Percentiles rank a stretch among this genome's conserved stretches.
phyloP scores from a whole-genome alignment of 139 green algal species.

The Chlorella ohadii region DNA sequence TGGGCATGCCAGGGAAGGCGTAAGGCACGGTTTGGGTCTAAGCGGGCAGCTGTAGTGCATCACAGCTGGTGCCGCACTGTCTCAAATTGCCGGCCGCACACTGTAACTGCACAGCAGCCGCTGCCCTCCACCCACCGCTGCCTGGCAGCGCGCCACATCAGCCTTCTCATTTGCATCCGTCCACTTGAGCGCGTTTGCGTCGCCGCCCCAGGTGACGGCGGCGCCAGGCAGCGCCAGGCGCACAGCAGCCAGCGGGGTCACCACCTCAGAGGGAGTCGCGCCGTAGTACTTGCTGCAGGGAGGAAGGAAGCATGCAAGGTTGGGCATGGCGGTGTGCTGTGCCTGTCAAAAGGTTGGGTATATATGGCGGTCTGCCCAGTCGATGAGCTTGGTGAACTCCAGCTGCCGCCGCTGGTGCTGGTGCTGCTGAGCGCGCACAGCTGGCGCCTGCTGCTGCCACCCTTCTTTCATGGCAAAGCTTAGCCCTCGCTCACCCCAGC shows the following conservation, averaged over 20 bases:
- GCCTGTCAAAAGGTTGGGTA: no score
- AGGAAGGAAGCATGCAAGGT: not conserved
- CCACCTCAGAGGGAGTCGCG: not conserved
- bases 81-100: no score
- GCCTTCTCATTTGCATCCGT: not conserved
- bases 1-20: no score
- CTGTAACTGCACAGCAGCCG: no score
- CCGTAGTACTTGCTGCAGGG: not conserved
- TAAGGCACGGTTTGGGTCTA: no score
- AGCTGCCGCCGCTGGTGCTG: no score
- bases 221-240: not conserved
- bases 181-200: not conserved
- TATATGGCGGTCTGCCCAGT: no score
- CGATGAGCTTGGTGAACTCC: no score
- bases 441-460: not conserved
- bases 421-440: no score
- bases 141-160: constrained; percentile 9
- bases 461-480: not conserved
- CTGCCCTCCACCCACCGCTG: not conserved
- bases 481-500: not conserved
- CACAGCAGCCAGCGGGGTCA: not conserved
- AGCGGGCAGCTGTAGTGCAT: no score
- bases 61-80: no score
- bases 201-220: not conserved
- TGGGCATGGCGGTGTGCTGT: no score